Evolutionary conservation across 1,284 basidiomycete species (phyloP), one percentile per base, ranked within the genome.

Genomic region (Ustilago hordei): DNA sequence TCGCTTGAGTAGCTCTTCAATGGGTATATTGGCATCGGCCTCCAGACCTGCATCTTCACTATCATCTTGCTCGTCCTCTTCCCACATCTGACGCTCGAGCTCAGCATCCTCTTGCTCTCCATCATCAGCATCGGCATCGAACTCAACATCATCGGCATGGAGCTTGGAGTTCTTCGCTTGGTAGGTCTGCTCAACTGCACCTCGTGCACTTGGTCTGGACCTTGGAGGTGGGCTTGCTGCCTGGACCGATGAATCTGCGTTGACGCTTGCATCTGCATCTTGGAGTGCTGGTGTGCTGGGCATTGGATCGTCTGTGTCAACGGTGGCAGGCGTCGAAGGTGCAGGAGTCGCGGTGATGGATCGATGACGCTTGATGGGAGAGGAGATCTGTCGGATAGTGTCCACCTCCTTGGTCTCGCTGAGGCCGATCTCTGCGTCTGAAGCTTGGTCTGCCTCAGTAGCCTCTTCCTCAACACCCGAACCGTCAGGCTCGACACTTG

Each of bases 1-100:
- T 68, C 88, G 87, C 61, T 85, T 85, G 69, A 89, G 83, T 1
- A 90, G 84, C 78, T 89, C 89, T 68, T 90, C 89, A 59, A 90
- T 88, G 0, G 89, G 88, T 56, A 90, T 52, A 64, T 89, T 87
- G 23, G 89, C 89, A 77, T 90, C 89, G 4, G 87, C 87, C 17
- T 86, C 79, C 0, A 90, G 83, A 0, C 88, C 89, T 23, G 87
- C 88, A 72, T 89, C 88, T 47, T 87, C 88, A 87, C 77, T 89
- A 47, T 87, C 87, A 59, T 88, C 87, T 48, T 84, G 83, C 9
- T 83, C 81, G 48, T 84, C 82, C 4, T 84, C 85, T n/a, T 82
- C 84, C 57, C 71, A 74, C 83, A 83, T 85, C 39, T 75, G 65
- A 11, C 74, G 70, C 60, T 83, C 84, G n/a, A 87, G 85, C 8